Conservation (phyloP, 441 rosid species). For the Omphalea diandra region DNA sequence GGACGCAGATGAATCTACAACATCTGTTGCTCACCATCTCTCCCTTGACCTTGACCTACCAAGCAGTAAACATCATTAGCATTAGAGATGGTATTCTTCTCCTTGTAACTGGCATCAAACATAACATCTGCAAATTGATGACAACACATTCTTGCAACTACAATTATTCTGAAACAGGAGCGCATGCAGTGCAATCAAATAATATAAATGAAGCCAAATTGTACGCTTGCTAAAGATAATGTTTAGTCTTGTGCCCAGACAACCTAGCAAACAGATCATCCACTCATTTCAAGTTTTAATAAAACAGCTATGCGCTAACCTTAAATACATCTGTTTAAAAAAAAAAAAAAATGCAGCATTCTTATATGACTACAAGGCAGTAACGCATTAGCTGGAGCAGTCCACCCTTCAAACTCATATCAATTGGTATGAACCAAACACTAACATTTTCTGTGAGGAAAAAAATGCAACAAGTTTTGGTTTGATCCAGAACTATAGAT, state of each 20-base stretch:
- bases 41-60: constrained; percentile 59
- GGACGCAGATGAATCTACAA: constrained; percentile 28
- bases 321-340: not conserved
- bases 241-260: not conserved
- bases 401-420: not conserved
- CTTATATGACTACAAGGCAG: not conserved
- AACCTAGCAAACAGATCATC: not conserved
- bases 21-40: constrained; percentile 52
- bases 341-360: not conserved
- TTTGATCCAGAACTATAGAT: no score
- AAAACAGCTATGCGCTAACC: not conserved
- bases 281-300: not conserved
- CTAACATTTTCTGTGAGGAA: no score
- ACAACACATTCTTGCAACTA: not conserved
- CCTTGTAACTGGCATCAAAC: not conserved
- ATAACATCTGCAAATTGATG: not conserved
- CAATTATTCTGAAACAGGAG: not conserved
- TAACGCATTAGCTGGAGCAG: not conserved
- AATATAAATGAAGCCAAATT: not conserved
- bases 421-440: no score
- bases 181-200: not conserved
- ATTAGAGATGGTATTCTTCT: not conserved
- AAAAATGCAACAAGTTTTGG: no score
- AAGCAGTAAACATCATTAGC: constrained; percentile 5
- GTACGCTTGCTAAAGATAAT: not conserved